Evolutionary conservation across 2,329 filamentous ascomycete species (phyloP).

Genomic region (Fusarium pseudoanthophilum): DNA sequence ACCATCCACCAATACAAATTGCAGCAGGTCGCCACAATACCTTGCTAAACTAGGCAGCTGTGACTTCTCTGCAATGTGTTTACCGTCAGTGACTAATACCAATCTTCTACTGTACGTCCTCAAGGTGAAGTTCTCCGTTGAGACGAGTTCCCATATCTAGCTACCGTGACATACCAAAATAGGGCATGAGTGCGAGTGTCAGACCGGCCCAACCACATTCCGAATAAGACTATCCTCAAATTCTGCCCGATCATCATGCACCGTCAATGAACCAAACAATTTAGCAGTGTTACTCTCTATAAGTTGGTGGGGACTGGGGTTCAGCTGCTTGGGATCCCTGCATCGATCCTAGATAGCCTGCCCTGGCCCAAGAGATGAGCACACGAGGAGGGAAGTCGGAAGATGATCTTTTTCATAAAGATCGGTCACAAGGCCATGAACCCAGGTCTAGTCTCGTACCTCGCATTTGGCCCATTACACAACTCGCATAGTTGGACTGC

Average conservation of each 20-base stretch:
- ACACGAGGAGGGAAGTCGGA: constrained; percentile 26
- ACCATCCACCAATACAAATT: constrained; percentile 14
- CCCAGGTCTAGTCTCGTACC: constrained; percentile 7
- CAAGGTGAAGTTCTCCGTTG: not conserved
- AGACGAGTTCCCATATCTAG: not conserved
- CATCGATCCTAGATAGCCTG: constrained; percentile 21
- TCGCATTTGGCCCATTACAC: constrained; percentile 1
- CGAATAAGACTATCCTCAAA: constrained; percentile 4
- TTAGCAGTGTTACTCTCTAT: constrained; percentile 9
- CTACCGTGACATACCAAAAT: constrained; percentile 1
- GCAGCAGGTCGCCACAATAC: not conserved
- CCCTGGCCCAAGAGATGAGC: constrained; percentile 16
- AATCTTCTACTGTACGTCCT: not conserved
- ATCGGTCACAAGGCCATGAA: constrained; percentile 27
- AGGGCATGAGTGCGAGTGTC: constrained; percentile 34
- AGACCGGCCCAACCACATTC: constrained; percentile 41
- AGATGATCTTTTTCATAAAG: constrained; percentile 28
- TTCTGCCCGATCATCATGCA: constrained; percentile 11
- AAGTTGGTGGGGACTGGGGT: constrained; percentile 24
- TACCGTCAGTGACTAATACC: not conserved
- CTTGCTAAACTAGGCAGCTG: constrained; percentile 1
- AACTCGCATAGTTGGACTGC: not conserved
- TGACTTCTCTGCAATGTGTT: not conserved
- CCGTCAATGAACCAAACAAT: not conserved
- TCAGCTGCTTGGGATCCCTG: constrained; percentile 39